Evolutionary conservation across 306 rosid genomes (phyloP), one percentile per base, ranked within the genome.

Genomic region (Medicago ruthenica): DNA sequence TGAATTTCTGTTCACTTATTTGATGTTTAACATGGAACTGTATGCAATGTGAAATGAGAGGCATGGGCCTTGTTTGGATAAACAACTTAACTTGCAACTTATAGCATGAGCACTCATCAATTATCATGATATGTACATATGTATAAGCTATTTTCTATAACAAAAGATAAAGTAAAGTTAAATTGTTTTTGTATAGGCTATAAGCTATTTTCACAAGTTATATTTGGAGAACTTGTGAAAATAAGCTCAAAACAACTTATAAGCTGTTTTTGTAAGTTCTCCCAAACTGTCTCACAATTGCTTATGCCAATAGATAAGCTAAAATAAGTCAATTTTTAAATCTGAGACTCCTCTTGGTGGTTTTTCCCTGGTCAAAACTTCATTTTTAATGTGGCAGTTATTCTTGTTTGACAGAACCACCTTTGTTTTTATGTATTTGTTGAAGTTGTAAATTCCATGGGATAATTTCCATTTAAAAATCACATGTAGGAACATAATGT

Each of bases 11-110:
- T 16, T 22, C 21, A 36, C 15, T 73, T 67, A 27, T 11, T n/a
- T 68, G 62, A 67, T 80, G 42, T 67, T 63, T 68, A 27, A 67
- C 22, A 15, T 53, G 76, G 31, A 63, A 63, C 27, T 36, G 47
- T 34, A 16, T 37, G n/a, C 8, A 41, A 8, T 75, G 58, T 75
- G 39, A 64, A 72, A 31, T 71, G 55, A 12, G 69, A 22, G n/a
- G 21, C 48, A 42, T 6, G 37, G 37, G 37, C 1, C 37, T 34
- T 34, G 37, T 34, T 34, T 34, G 7, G 37, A 6, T 34, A 34
- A 34, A 34, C 37, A 34, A 34, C 37, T 34, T 34, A 34, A 34
- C 1, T 34, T 34, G 37, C 37, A 34, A 34, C 37, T 34, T 34
- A 34, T 34, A 6, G 37, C 7, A 34, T 34, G 5, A 34, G 7